These are phyloP conservation scores for Fusarium sp. DNA, from an alignment of 2,329 filamentous ascomycete genomes.

Conservation along the genomic window DNA sequence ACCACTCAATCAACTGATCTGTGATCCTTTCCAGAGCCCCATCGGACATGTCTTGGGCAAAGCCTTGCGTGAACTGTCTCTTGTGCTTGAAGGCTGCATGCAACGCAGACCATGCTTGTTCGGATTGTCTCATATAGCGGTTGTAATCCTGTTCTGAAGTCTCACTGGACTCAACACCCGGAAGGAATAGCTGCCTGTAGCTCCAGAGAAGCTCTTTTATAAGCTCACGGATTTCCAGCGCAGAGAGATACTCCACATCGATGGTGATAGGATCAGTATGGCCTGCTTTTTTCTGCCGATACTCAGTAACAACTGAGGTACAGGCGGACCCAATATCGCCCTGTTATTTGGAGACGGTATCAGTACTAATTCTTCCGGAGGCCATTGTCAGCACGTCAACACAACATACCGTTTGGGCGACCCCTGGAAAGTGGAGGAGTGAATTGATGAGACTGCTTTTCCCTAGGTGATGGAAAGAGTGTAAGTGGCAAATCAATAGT, in stretches of 20 bases:
- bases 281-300: constrained; percentile 46
- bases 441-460: constrained; percentile 54
- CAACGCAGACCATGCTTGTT: constrained; percentile 59
- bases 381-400: rapidly evolving
- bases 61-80: constrained; percentile 40
- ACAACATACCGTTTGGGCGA: constrained; percentile 44
- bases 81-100: constrained; percentile 53
- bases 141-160: constrained; percentile 46
- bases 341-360: constrained; percentile 1
- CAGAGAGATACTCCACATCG: constrained; percentile 52
- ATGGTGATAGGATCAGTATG: constrained; percentile 50
- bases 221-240: constrained; percentile 45
- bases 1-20: constrained; percentile 48
- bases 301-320: constrained; percentile 54
- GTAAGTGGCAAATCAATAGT: rapidly evolving
- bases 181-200: constrained; percentile 50
- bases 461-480: constrained; percentile 9
- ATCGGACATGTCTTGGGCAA: constrained; percentile 47
- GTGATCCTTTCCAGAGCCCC: constrained; percentile 45
- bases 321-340: constrained; percentile 52
- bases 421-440: constrained; percentile 50
- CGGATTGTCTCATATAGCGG: constrained; percentile 48
- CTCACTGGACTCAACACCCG: constrained; percentile 35
- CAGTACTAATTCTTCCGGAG: not conserved
- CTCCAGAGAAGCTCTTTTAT: constrained; percentile 52